phyloP scores from a whole-genome alignment of 2,329 filamentous ascomycete species.

The Sordariomycetes sp. region DNA sequence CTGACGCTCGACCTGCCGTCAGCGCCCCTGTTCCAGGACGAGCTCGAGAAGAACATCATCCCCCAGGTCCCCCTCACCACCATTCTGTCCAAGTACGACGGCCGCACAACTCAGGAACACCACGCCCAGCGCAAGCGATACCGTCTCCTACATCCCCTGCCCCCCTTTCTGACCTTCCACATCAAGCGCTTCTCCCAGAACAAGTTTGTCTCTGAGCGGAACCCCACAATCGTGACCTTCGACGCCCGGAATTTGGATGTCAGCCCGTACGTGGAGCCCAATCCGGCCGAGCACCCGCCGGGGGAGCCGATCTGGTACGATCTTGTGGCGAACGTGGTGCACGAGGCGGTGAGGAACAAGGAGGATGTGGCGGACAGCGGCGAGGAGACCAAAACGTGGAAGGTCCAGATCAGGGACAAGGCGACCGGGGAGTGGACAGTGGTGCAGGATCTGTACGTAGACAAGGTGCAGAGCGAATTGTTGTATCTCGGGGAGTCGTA shows the following conservation, averaged over 20 bases:
- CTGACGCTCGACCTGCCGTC: constrained; percentile 88
- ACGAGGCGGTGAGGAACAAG: constrained; percentile 67
- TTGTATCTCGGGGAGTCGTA: constrained; percentile 91
- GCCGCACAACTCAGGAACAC: constrained; percentile 76
- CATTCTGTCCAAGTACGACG: constrained; percentile 89
- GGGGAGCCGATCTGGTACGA: constrained; percentile 90
- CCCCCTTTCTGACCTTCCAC: constrained; percentile 86
- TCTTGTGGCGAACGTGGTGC: constrained; percentile 88
- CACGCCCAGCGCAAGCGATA: constrained; percentile 83
- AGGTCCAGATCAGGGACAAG: constrained; percentile 79
- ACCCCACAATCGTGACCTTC: constrained; percentile 97
- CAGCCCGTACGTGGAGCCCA: constrained; percentile 83
- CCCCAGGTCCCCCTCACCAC: constrained; percentile 78
- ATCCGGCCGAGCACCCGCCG: constrained; percentile 58
- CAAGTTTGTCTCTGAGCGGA: constrained; percentile 92
- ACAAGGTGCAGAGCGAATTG: constrained; percentile 79
- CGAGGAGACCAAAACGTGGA: constrained; percentile 85
- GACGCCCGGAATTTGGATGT: constrained; percentile 77
- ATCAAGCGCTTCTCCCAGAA: constrained; percentile 96
- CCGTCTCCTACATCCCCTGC: constrained; percentile 79
- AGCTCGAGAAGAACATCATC: constrained; percentile 91
- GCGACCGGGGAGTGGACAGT: constrained; percentile 82
- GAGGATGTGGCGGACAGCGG: constrained; percentile 85
- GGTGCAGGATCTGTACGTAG: constrained; percentile 88
- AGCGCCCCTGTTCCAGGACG: constrained; percentile 91